Conservation (phyloP, 805 yeast genomes). For the Candida anglica region DNA sequence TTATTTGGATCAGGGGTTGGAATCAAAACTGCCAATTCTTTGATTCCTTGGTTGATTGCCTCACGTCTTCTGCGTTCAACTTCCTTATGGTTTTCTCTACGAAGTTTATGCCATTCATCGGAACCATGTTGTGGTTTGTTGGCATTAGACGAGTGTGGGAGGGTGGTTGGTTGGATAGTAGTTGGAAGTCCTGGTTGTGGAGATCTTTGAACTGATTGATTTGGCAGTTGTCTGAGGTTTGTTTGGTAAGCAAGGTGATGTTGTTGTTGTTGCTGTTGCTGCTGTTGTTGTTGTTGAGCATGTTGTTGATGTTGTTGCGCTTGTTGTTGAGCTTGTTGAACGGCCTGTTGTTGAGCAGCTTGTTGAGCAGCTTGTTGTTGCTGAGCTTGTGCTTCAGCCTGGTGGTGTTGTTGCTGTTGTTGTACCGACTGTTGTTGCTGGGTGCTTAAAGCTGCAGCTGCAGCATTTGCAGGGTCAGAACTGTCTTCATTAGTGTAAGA, state of each 20-base stretch:
- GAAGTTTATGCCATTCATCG: constrained; percentile 77
- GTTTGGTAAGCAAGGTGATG: constrained; percentile 9
- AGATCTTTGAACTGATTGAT: constrained; percentile 3
- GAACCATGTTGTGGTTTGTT: constrained; percentile 66
- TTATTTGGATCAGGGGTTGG: constrained; percentile 87
- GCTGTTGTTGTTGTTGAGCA: constrained; percentile 17
- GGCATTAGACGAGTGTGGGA: constrained; percentile 17
- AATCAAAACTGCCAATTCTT: constrained; percentile 68
- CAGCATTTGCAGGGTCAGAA: constrained; percentile 9
- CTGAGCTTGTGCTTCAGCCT: constrained; percentile 11
- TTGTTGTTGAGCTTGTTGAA: constrained; percentile 18
- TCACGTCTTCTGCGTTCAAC: constrained; percentile 93
- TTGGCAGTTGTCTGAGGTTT: constrained; percentile 9
- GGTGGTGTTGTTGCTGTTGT: constrained; percentile 16
- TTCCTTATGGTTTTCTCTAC: constrained; percentile 91
- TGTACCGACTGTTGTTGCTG: constrained; percentile 19
- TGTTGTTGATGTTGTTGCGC: constrained; percentile 15
- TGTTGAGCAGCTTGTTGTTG: constrained; percentile 9
- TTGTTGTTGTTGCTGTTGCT: constrained; percentile 12
- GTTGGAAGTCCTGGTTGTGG: constrained; percentile 4
- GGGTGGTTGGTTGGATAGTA: constrained; percentile 30
- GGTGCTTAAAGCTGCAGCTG: constrained; percentile 12
- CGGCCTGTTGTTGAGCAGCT: constrained; percentile 8
- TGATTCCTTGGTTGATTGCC: constrained; percentile 82
- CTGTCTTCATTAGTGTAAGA: constrained; percentile 19